Conservation (phyloP, 306 rosid species). For the Pyrus pyrifolia region DNA sequence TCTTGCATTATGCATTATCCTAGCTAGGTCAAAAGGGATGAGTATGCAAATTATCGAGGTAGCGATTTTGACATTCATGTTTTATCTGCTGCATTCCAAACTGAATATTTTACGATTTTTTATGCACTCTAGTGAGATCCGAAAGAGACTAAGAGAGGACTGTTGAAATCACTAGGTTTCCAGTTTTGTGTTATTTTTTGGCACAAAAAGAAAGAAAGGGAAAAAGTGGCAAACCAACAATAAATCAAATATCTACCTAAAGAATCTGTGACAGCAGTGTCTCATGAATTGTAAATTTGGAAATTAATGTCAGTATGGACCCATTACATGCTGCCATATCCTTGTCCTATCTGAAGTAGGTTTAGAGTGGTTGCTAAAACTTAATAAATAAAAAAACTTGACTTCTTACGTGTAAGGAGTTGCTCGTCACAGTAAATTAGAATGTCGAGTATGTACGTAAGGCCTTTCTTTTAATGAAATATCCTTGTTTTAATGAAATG, state of each 20-base stretch:
- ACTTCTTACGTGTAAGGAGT: too few relatives aligned
- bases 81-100: too few relatives aligned
- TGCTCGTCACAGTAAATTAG: too few relatives aligned
- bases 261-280: slow-evolving; percentile 1
- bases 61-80: neutral
- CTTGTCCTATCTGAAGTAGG: slow-evolving; percentile 2
- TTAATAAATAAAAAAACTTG: neutral
- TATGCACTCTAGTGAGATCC: too few relatives aligned
- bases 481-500: too few relatives aligned
- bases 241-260: slow-evolving; percentile 3
- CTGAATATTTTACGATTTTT: too few relatives aligned
- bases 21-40: neutral
- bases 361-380: neutral
- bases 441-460: too few relatives aligned
- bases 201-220: neutral
- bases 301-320: neutral
- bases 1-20: neutral
- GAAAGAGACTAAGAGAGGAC: too few relatives aligned
- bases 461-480: too few relatives aligned
- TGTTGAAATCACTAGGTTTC: neutral
- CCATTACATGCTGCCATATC: slow-evolving; percentile 7
- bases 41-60: neutral
- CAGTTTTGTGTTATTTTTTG: neutral
- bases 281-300: neutral
- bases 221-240: neutral